Evolutionary conservation across 768 basidiomycete species (phyloP).

Genomic region (Tricholoma bakamatsutake): DNA sequence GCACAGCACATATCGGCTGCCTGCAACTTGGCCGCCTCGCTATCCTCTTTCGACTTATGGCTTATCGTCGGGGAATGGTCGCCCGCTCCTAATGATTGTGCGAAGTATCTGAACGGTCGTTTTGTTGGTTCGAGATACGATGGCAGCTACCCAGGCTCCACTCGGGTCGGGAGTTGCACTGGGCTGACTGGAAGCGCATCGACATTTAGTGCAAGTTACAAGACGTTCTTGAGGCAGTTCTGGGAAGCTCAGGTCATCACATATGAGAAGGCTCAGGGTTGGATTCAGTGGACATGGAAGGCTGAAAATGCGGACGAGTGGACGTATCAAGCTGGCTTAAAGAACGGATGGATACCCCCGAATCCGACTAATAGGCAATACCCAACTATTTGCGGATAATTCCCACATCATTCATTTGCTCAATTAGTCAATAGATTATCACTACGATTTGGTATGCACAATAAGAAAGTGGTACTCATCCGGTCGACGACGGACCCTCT

Average conservation of each 20-base stretch:
- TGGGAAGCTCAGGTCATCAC: conserved; percentile 83
- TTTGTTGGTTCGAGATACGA: conserved; percentile 63
- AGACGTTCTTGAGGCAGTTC: conserved; percentile 71
- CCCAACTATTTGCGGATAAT: conserved; percentile 57
- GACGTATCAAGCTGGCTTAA: conserved; percentile 79
- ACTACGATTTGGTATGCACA: background rate
- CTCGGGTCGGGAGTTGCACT: conserved; percentile 65
- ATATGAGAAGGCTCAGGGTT: conserved; percentile 65
- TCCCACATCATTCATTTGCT: conserved; percentile 1
- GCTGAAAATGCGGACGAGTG: conserved; percentile 81
- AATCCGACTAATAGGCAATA: conserved; percentile 43
- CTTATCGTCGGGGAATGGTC: conserved; percentile 87
- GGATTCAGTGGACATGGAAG: conserved; percentile 87
- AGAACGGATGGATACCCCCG: conserved; percentile 80
- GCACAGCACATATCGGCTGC: conserved; percentile 56
- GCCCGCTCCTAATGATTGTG: conserved; percentile 71
- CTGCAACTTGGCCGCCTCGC: conserved; percentile 40
- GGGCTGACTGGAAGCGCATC: conserved; percentile 72
- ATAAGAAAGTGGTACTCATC: background rate
- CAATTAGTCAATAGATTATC: background rate
- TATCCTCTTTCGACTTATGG: conserved; percentile 64
- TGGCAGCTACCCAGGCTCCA: conserved; percentile 59
- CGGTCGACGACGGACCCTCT: background rate
- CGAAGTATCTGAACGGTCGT: conserved; percentile 80
- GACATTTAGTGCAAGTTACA: conserved; percentile 70